These are phyloP conservation scores for Penicillium fimorum DNA, from an alignment of 495 filamentous ascomycete genomes.

Conservation along the genomic window DNA sequence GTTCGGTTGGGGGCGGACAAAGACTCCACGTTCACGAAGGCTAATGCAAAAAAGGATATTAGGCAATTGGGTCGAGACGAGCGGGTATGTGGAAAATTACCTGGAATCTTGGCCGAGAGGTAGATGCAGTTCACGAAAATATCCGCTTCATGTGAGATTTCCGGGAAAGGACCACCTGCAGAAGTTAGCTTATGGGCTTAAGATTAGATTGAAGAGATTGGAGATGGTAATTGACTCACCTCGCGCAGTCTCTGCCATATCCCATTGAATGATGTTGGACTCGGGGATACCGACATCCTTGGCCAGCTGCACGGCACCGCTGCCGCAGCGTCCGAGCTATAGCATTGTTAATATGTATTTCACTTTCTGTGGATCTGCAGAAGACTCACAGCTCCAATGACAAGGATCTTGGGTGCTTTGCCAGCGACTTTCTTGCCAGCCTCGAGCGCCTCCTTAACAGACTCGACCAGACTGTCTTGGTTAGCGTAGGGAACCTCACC, in stretches of 20 bases:
- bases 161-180: conserved; percentile 74
- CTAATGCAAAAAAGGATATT: background rate
- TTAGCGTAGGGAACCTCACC: conserved; percentile 73
- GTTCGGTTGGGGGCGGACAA: conserved; percentile 67
- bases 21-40: conserved; percentile 70
- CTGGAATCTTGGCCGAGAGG: conserved; percentile 64
- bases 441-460: conserved; percentile 67
- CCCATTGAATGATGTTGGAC: conserved; percentile 82
- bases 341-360: conserved; percentile 9
- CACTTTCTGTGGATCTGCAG: background rate
- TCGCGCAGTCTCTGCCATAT: conserved; percentile 78
- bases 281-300: conserved; percentile 71
- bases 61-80: background rate
- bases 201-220: background rate
- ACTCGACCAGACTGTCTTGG: conserved; percentile 66
- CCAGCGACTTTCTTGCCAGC: conserved; percentile 55
- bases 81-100: background rate
- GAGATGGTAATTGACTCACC: conserved; percentile 18
- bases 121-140: conserved; percentile 96
- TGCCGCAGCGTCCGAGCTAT: conserved; percentile 77
- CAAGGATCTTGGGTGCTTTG: conserved; percentile 51
- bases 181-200: background rate
- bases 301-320: conserved; percentile 78
- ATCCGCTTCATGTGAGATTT: conserved; percentile 67
- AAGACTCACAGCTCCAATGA: conserved; percentile 56